Evolutionary conservation across 805 yeast species (phyloP).

Genomic region (Wickerhamia fluorescens): DNA sequence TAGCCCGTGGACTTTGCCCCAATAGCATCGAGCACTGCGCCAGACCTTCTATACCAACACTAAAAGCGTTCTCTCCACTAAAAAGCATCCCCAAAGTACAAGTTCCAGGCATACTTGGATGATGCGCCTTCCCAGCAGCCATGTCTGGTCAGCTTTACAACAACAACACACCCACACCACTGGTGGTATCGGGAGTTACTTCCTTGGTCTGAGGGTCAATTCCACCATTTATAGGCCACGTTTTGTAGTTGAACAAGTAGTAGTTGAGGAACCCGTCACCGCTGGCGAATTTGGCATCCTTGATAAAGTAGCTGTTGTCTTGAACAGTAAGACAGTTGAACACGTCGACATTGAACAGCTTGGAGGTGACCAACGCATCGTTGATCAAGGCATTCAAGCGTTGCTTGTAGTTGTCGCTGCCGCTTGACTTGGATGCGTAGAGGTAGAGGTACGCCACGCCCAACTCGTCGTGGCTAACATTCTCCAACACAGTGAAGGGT

Average conservation of each 20-base stretch:
- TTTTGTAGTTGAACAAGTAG: conserved; percentile 84
- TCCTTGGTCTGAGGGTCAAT: conserved; percentile 48
- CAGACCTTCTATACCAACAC: no score
- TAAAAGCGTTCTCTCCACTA: no score
- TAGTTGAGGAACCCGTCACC: conserved; percentile 93
- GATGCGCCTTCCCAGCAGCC: no score
- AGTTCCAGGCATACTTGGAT: no score
- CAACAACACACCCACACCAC: conserved; percentile 90
- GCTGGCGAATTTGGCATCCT: conserved; percentile 77
- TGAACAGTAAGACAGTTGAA: conserved; percentile 89
- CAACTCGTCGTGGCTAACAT: conserved; percentile 54
- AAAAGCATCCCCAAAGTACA: no score
- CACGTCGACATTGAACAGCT: conserved; percentile 68
- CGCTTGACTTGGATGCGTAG: conserved; percentile 68
- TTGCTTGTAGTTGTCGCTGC: conserved; percentile 39
- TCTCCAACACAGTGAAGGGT: conserved; percentile 76
- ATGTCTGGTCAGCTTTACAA: no score
- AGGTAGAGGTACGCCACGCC: conserved; percentile 87
- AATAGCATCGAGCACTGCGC: no score
- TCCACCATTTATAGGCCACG: conserved; percentile 80
- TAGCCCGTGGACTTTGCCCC: no score
- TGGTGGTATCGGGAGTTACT: conserved; percentile 46
- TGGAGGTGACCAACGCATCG: conserved; percentile 74
- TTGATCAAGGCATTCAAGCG: conserved; percentile 57
- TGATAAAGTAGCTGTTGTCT: conserved; percentile 80